Percentiles rank a stretch among this genome's conserved stretches.
phyloP scores from a whole-genome alignment of 305 asterid genomes.

The Fraxinus baroniana region DNA sequence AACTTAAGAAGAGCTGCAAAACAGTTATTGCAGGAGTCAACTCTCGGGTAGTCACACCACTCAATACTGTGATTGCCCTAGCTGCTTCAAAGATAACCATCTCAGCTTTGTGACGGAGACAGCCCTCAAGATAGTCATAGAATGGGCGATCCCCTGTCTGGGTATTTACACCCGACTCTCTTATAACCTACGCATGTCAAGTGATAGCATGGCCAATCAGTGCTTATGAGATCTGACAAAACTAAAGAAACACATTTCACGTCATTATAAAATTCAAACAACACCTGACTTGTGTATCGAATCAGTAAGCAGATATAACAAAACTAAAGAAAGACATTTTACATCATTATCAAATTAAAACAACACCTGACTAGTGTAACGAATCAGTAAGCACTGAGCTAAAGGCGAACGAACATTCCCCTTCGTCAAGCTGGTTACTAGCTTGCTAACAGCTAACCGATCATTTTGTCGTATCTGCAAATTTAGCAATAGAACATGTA shows the following conservation, averaged over 20 bases:
- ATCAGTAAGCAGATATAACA: constrained; percentile 65
- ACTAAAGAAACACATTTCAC: constrained; percentile 19
- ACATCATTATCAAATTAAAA: constrained; percentile 20
- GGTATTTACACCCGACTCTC: constrained; percentile 70
- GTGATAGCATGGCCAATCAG: constrained; percentile 19
- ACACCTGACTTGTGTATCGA: constrained; percentile 88
- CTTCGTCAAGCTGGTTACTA: constrained; percentile 85
- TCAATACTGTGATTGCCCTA: constrained; percentile 88
- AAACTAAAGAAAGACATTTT: constrained; percentile 18
- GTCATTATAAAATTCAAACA: constrained; percentile 20
- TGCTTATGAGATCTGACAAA: constrained; percentile 18
- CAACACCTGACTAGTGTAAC: constrained; percentile 83
- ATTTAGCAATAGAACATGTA: constrained; percentile 19
- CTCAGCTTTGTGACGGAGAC: constrained; percentile 95
- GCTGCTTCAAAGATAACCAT: constrained; percentile 98
- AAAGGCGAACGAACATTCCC: constrained; percentile 90
- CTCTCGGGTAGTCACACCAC: constrained; percentile 78
- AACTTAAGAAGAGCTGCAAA: constrained; percentile 84
- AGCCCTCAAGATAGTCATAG: constrained; percentile 89
- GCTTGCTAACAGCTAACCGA: constrained; percentile 90
- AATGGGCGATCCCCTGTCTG: constrained; percentile 88
- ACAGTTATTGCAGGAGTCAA: constrained; percentile 93
- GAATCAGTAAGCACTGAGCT: constrained; percentile 95
- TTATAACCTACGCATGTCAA: constrained; percentile 61
- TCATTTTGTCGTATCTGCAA: constrained; percentile 92